phyloP scores from a whole-genome alignment of 139 green algal species.

The Zygnema circumcarinatum region DNA sequence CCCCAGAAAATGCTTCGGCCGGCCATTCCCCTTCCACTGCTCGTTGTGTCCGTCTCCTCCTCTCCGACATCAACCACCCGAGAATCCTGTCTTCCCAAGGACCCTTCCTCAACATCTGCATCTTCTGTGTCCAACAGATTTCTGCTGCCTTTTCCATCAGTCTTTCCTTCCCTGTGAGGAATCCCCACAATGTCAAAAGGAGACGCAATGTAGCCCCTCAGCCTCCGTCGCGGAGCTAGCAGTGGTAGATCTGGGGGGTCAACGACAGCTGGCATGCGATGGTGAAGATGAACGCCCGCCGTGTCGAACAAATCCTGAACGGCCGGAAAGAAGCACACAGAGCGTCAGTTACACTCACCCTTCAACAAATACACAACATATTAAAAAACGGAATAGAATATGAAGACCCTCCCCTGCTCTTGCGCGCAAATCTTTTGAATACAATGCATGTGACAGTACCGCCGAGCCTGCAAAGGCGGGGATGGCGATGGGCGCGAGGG shows the following conservation, averaged over 20 bases:
- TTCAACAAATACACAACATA: too few relatives aligned
- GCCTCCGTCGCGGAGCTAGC: constrained; percentile 75
- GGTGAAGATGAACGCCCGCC: constrained; percentile 91
- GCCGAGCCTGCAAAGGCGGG: constrained; percentile 73
- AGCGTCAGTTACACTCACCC: constrained; percentile 2
- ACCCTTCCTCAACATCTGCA: constrained; percentile 7
- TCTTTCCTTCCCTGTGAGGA: not conserved
- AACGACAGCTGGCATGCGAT: constrained; percentile 88
- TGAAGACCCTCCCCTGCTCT: too few relatives aligned
- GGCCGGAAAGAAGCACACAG: not conserved
- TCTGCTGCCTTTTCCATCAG: not conserved
- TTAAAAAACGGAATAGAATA: too few relatives aligned
- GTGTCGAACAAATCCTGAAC: constrained; percentile 77
- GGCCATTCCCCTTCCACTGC: not conserved
- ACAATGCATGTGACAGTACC: too few relatives aligned
- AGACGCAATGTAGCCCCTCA: constrained; percentile 67
- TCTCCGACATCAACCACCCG: not conserved
- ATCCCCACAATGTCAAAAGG: not conserved
- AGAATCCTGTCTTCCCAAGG: not conserved
- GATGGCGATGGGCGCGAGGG: constrained; percentile 85
- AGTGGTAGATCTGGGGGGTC: constrained; percentile 75
- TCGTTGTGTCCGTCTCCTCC: not conserved
- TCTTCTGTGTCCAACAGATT: not conserved
- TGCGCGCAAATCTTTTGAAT: too few relatives aligned
- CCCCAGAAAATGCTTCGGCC: constrained; percentile 50